Evolutionary conservation across 257 asterid genomes (phyloP), one percentile per base, ranked within the genome.

Genomic region (Solanum ossicruentum): DNA sequence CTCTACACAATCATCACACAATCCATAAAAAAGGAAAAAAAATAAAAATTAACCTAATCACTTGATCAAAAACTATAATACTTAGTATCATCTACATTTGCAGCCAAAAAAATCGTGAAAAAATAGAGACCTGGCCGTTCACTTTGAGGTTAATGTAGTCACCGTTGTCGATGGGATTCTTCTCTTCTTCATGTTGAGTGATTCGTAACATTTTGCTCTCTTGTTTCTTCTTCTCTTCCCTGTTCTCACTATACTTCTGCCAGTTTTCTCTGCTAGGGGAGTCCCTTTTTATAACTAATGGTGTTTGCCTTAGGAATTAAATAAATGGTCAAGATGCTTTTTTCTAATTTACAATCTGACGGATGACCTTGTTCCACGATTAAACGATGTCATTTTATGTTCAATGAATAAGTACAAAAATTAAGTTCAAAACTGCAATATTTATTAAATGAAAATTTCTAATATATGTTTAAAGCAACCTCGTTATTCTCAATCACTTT

Each of bases 71-170:
- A 15, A 80, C 39, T n/a, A 43, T 1, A 36, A 52, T 47, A 8
- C 63, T 39, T 39, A 69, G 15, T 26, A 70, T 39, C 0, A 70
- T 8, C 7, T 49, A 20, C 2, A 52, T 10, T 75, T 21, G 61
- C 61, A 49, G 9, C 21, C 28, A 61, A 12, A 73, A 26, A 7
- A 60, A 39, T 36, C 39, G 3, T 36, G n/a, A 13, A 58, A 17
- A 16, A 52, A 17, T 3, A 12, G 10, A 71, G 43, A 90, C 92
- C 92, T 90, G 92, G 85, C 90, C 86, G n/a, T 90, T 90, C 80
- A 90, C 92, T 88, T 90, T 90, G 75, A 90, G 90, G 80, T 88
- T 89, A 69, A 90, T 87, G 57, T 86, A 88, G 12, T 45, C 87
- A 20, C 80, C 36, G 55, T 87, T 90, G 45, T 84, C 77, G 52